Evolutionary conservation across 75 land plant species (phyloP).

Genomic region (Adiantum capillusveneris): DNA sequence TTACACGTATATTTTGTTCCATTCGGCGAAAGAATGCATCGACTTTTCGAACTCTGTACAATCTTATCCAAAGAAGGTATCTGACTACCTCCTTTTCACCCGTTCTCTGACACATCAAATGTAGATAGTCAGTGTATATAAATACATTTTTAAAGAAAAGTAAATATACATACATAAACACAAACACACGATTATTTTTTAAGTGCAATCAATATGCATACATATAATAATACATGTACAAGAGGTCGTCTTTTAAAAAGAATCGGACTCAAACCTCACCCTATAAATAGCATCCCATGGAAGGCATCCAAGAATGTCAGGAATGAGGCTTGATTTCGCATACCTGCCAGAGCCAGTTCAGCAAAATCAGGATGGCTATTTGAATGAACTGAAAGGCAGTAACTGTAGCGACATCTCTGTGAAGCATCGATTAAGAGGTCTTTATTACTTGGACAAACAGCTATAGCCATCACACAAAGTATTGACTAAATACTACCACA

Average conservation of each 20-base stretch:
- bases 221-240: neutral
- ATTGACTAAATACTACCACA: too few species aligned
- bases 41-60: slow-evolving; percentile 49
- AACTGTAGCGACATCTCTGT: too few species aligned
- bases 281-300: slow-evolving; percentile 81
- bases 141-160: too few species aligned
- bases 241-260: neutral
- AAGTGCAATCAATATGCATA: neutral
- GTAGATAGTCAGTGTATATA: neutral
- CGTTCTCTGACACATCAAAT: slow-evolving; percentile 24
- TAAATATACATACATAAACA: slow-evolving; percentile 4
- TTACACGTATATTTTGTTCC: slow-evolving; percentile 74
- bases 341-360: too few species aligned
- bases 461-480: too few species aligned
- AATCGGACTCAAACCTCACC: slow-evolving; percentile 21
- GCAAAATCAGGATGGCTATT: too few species aligned
- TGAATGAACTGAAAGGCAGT: too few species aligned
- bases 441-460: too few species aligned
- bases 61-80: slow-evolving; percentile 68
- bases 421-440: too few species aligned
- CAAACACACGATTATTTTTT: too few species aligned
- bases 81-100: slow-evolving; percentile 61
- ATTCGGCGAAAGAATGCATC: slow-evolving; percentile 41
- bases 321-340: slow-evolving; percentile 39
- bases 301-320: slow-evolving; percentile 54